Evolutionary conservation across 768 basidiomycete genomes (phyloP), one percentile per base, ranked within the genome.

Genomic region (Mrakia frigida): DNA sequence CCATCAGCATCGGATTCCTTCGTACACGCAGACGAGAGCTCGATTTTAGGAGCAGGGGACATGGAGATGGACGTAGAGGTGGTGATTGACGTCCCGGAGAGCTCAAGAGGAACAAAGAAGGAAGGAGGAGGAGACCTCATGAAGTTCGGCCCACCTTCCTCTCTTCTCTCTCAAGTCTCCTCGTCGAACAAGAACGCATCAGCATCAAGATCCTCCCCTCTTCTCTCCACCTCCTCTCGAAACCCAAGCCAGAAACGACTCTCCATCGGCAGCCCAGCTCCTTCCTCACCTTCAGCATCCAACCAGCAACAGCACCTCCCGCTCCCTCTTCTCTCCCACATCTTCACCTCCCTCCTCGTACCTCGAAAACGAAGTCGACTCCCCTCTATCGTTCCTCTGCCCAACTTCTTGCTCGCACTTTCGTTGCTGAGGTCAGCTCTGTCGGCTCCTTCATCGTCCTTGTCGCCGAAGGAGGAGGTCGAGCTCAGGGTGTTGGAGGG

Each of bases 401-500:
- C 71, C 37, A 72, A 72, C 33, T 35, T 72, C 14, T 25, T 56
- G 28, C 52, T 72, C 25, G 4, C 71, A 4, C 71, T 72, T 7
- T 72, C 52, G n/a, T 35, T 72, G 6, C 33, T 72, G 21, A n/a
- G 71, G 35, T 2, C 28, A 5, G 35, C 18, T n/a, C 53, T 75
- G 11, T 11, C 59, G 35, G 52, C 21, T 13, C 6, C 52, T 23
- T 33, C 46, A n/a, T 37, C 74, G 35, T 37, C 67, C 14, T 52
- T 73, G 31, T 67, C 70, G 33, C 76, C 76, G 14, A 61, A 70
- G 43, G 76, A 77, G 31, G 76, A 77, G 31, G 28, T 77, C 23
- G 70, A 77, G 59, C 37, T 77, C 25, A 41, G 76, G 46, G 56
- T 70, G 33, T 9, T 77, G 28, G 76, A 77, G 37, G 76, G 76